phyloP scores from a whole-genome alignment of 805 yeast species.

The Torulaspora maleeae region DNA sequence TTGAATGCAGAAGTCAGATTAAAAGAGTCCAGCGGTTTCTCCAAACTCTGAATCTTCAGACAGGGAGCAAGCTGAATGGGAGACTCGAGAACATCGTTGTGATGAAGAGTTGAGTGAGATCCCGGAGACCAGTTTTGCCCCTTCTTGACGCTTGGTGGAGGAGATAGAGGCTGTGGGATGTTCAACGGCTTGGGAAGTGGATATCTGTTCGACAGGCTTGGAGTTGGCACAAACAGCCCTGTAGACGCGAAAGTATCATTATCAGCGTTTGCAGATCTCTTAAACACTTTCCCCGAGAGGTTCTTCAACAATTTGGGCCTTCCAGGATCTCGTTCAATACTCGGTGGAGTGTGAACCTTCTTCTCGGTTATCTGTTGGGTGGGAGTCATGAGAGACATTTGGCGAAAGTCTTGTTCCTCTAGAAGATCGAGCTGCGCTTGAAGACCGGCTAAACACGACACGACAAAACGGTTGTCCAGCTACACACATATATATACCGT shows the following conservation, averaged over 20 bases:
- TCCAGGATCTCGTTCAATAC: constrained; percentile 20
- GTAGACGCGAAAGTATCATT: constrained; percentile 4
- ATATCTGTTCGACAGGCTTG: constrained; percentile 16
- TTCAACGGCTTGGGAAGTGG: constrained; percentile 25
- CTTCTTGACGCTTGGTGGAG: constrained; percentile 25
- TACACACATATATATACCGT: background rate
- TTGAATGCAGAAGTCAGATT: constrained; percentile 2
- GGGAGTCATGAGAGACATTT: constrained; percentile 10
- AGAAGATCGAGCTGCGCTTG: background rate
- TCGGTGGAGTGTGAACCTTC: constrained; percentile 35
- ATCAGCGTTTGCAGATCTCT: constrained; percentile 18
- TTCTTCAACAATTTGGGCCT: constrained; percentile 26
- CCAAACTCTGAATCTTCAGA: constrained; percentile 5
- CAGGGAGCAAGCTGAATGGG: constrained; percentile 12
- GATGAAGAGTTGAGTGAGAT: background rate
- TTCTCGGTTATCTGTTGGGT: constrained; percentile 11
- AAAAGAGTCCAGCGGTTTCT: constrained; percentile 1
- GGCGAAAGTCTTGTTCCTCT: background rate
- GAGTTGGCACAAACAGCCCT: constrained; percentile 10
- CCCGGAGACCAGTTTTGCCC: background rate
- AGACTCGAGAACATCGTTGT: constrained; percentile 7
- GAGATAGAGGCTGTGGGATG: constrained; percentile 21
- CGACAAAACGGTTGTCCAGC: background rate
- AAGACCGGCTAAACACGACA: background rate
- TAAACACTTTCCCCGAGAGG: constrained; percentile 28